Base-by-base conservation (phyloP, 1,284 basidiomycete genomes). In the Malassezia caprae region DNA sequence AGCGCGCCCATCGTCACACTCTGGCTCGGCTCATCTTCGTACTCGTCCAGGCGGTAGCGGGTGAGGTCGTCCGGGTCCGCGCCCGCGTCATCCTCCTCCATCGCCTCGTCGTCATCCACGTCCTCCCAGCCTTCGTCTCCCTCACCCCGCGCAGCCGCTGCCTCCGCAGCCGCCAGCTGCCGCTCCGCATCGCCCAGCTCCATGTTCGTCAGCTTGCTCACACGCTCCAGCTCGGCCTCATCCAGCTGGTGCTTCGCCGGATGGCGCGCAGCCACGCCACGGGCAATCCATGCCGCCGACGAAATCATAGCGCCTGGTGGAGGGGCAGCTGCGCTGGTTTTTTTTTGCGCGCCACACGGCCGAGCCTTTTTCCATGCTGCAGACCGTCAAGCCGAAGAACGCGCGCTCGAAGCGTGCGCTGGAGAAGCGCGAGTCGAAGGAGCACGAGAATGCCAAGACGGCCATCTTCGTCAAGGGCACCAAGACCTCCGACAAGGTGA, bases 401-500 rank as follows among this genome's bases (percentile, higher is more conserved):
- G 93, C 94, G 0, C 84, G 93, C 37, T 87, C 88, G n/a, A 99
- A 98, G 78, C 82, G 94, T 60, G 93, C 83, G 0, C 73, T 94
- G 64, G 87, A 89, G 44, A 86, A 86, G 44, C 82, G 90, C 28
- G 86, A 87, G 72, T 82, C 93, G 2, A 90, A 91, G 72, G 81
- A 93, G 27, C 58, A 50, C 55, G 93, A 98, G 79, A 87, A 88
- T 68, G 81, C 83, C 53, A 82, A 82, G 76, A 81, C 84, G 24
- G 85, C 85, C 21, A 82, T 99, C 64, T 94, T 98, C 74, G 90
- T 96, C 34, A 82, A 85, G 64, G 90, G 90, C 3, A 87, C 86
- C 27, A 85, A 88, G 71, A 83, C 87, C 0, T 88, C 88, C 17
- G 85, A 90, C 65, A 80, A 82, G 27, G 81, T 94, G 32, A 84